These are phyloP conservation scores for Phytophthora idaei DNA, from an alignment of 352 stramenopile species.

Conservation along the genomic window DNA sequence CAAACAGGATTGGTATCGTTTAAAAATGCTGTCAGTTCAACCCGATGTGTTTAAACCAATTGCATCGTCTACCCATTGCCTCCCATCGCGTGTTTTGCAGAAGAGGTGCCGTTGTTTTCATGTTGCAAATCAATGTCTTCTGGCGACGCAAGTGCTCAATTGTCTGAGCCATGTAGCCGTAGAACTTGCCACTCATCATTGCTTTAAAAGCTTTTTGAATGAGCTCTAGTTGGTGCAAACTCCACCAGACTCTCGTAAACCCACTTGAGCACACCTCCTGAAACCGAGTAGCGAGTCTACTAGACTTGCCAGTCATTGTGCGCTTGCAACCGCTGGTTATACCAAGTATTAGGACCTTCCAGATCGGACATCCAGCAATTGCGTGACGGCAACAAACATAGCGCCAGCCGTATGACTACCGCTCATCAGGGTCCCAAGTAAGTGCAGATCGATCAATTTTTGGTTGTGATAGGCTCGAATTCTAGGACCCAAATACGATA, in stretches of 20 bases:
- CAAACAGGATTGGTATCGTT: background rate
- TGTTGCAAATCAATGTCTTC: background rate
- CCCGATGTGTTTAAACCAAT: background rate
- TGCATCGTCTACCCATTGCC: background rate
- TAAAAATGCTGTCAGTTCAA: background rate
- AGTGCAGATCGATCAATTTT: background rate
- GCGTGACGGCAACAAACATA: background rate
- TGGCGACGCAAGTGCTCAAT: background rate
- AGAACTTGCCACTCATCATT: background rate
- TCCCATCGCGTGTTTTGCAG: background rate
- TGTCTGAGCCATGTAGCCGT: background rate
- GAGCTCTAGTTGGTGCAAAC: background rate
- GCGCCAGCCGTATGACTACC: background rate
- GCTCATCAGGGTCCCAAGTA: background rate
- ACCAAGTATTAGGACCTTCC: background rate
- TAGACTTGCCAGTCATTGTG: background rate
- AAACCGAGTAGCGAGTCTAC: background rate
- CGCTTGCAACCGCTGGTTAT: background rate
- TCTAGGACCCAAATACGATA: background rate
- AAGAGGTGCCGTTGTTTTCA: background rate
- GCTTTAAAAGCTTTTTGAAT: background rate
- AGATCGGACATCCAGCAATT: background rate
- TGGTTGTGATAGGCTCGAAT: background rate
- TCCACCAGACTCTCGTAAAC: background rate
- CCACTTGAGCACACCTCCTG: background rate